phyloP scores from a whole-genome alignment of 495 filamentous ascomycete genomes.

The Aspergillus asperescens region DNA sequence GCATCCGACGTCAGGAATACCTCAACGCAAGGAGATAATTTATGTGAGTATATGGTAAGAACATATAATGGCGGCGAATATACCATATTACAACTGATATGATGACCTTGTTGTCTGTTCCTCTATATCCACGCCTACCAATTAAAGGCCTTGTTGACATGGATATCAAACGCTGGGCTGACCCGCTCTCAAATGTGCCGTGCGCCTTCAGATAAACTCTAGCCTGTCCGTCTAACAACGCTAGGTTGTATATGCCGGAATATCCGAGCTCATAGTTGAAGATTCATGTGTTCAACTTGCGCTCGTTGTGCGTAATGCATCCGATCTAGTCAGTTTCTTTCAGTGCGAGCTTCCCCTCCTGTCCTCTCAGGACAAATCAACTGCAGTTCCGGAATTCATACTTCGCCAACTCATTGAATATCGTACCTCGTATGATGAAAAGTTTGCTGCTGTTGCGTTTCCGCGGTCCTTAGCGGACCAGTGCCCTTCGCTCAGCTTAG shows the following conservation, averaged over 20 bases:
- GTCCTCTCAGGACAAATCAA: neutral
- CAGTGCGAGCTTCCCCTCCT: neutral
- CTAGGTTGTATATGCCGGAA: conserved; percentile 8
- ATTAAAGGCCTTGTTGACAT: neutral
- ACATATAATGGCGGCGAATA: too few species aligned
- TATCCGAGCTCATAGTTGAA: conserved; percentile 2
- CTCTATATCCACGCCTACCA: too few species aligned
- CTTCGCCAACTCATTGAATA: neutral
- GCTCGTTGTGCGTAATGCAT: conserved; percentile 7
- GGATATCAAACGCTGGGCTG: neutral
- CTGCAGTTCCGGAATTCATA: neutral
- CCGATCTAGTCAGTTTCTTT: conserved; percentile 8
- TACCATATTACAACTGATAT: too few species aligned
- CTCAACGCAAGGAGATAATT: too few species aligned
- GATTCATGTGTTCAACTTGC: neutral
- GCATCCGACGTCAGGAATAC: too few species aligned
- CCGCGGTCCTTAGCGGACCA: neutral
- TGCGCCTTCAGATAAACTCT: neutral
- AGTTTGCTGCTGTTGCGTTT: conserved; percentile 2
- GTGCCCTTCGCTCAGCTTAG: conserved; percentile 3
- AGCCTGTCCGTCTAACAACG: neutral
- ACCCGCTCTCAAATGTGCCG: neutral
- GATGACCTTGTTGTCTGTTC: too few species aligned
- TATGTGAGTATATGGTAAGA: too few species aligned
- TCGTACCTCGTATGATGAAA: conserved; percentile 1